Evolutionary conservation across 202 grass and related monocot species (phyloP), one percentile per base, ranked within the genome.

Genomic region (Sporobolus alterniflorus): DNA sequence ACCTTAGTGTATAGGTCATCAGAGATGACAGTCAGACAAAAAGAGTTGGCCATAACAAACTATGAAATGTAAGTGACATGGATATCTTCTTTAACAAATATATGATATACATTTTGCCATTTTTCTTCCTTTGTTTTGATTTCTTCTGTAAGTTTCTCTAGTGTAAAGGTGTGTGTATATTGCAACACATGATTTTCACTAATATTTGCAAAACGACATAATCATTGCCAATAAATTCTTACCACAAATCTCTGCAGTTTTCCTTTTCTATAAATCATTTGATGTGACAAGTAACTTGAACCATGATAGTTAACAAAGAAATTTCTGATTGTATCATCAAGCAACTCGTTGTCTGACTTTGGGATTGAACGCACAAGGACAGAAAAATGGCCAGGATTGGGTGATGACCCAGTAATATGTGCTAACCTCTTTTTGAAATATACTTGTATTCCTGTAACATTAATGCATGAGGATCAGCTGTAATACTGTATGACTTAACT

Each of bases 291-390:
- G 62, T 98, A 98, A 86, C 96, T 98, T 36, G 89, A 88, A 80
- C 92, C 96, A 76, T 98, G 96, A 86, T 96, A 98, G 78, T 94
- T 92, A 71, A 67, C 56, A 88, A 98, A 98, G 66, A 94, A 98
- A 64, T 96, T 92, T 82, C 87, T 96, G 69, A 98, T 92, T 17
- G 87, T 94, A 71, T 98, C 89, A 29, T 85, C 78, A 25, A 94
- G 52, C 62, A 83, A 62, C 68, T 92, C 83, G 15, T 83, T 86
- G 26, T 77, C 47, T 57, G 85, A 90, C 75, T 80, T 90, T 64
- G 96, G 96, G 82, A 98, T 90, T 11, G 92, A 89, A 69, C 96
- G 89, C 26, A 90, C 85, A 80, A 98, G 87, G 7, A 98, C 91
- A 13, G 96, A 86, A 85, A 98, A 98, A 78, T 96, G 93, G 14